These are phyloP conservation scores for Musa troglodytarum DNA, from an alignment of 176 grass and related monocot genomes.

Conservation along the genomic window DNA sequence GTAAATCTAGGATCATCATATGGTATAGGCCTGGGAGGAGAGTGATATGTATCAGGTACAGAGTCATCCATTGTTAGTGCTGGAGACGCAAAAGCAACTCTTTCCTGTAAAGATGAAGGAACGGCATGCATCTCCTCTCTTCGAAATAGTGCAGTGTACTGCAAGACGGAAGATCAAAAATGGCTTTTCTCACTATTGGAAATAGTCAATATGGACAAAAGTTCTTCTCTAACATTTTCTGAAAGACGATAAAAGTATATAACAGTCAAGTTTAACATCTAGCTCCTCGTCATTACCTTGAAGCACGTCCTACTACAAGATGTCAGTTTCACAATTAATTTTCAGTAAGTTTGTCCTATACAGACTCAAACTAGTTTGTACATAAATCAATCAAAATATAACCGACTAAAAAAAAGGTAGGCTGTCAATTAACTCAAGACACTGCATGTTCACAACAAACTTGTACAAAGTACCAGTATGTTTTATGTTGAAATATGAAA, in stretches of 20 bases:
- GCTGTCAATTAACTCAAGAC: not conserved
- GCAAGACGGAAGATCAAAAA: not conserved
- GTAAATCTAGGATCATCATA: slow-evolving; percentile 90
- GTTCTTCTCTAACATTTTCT: not conserved
- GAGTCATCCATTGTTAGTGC: slow-evolving; percentile 31
- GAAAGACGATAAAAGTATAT: not conserved
- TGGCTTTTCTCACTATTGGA: not conserved
- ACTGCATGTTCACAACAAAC: not conserved
- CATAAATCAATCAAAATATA: not conserved
- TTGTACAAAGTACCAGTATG: not conserved
- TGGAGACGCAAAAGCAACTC: slow-evolving; percentile 42
- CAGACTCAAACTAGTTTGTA: not conserved
- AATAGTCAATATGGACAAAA: not conserved
- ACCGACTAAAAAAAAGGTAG: not conserved
- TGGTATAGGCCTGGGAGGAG: slow-evolving; percentile 73
- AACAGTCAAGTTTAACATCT: not conserved
- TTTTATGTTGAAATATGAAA: not conserved
- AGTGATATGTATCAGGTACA: slow-evolving; percentile 54
- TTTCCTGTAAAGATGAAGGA: slow-evolving; percentile 51
- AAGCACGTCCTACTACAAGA: no score
- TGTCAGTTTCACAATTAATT: not conserved
- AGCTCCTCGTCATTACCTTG: not conserved
- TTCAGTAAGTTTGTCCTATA: not conserved
- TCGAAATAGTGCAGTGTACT: slow-evolving; percentile 84
- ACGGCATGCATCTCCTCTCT: slow-evolving; percentile 43